Evolutionary conservation across 2,329 filamentous ascomycete species (phyloP).

Genomic region (Monosporascus sp.): DNA sequence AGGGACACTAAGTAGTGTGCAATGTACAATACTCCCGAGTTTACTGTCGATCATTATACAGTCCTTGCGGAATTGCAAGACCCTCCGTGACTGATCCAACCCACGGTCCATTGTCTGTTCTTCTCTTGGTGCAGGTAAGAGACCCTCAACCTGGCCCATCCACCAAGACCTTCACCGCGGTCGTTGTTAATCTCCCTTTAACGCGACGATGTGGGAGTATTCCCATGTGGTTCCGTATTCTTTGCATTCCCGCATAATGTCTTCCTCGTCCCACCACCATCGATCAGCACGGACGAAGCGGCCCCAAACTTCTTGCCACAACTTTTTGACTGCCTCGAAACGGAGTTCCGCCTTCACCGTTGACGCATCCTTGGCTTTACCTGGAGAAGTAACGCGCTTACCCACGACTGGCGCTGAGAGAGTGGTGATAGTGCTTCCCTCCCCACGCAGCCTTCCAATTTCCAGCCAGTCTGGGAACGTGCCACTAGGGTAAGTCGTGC

Average conservation of each 20-base stretch:
- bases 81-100: not conserved
- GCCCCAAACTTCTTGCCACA: constrained; percentile 60
- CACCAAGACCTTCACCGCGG: not conserved
- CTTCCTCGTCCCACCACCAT: constrained; percentile 60
- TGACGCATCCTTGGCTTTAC: constrained; percentile 21
- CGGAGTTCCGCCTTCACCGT: constrained; percentile 42
- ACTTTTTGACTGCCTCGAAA: constrained; percentile 36
- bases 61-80: not conserved
- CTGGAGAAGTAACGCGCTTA: constrained; percentile 10
- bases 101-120: not conserved
- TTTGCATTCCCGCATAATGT: constrained; percentile 50
- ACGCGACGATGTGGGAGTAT: constrained; percentile 51
- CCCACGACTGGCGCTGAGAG: constrained; percentile 45
- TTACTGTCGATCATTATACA: not conserved
- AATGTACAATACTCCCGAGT: not conserved
- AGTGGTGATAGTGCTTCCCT: constrained; percentile 42
- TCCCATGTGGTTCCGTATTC: constrained; percentile 53
- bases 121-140: not conserved
- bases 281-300: constrained; percentile 39
- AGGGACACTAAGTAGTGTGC: not conserved
- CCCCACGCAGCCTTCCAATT: constrained; percentile 46
- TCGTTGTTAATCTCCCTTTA: constrained; percentile 35
- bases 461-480: constrained; percentile 55
- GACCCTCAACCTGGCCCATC: not conserved
- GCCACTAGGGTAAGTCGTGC: constrained; percentile 54